These are phyloP conservation scores for Botrytis elliptica DNA, from an alignment of 2,329 filamentous ascomycete genomes.

Conservation along the genomic window DNA sequence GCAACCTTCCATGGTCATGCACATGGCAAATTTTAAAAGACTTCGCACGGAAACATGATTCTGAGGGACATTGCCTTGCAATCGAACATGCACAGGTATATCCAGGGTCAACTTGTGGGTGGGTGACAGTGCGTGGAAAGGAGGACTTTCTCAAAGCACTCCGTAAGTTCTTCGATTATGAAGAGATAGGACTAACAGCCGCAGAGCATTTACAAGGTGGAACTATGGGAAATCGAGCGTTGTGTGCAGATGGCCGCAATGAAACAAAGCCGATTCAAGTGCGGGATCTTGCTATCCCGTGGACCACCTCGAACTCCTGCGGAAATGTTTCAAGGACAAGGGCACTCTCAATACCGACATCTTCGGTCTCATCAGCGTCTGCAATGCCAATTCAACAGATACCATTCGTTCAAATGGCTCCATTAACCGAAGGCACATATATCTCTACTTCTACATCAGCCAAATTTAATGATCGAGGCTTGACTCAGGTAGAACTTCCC, in stretches of 20 bases:
- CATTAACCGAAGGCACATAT: background rate
- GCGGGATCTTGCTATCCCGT: constrained; percentile 14
- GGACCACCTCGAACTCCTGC: background rate
- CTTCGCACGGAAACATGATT: constrained; percentile 27
- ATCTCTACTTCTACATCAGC: background rate
- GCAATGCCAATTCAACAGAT: background rate
- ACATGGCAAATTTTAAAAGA: constrained; percentile 36
- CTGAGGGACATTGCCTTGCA: constrained; percentile 26
- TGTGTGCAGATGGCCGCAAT: constrained; percentile 34
- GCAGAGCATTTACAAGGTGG: constrained; percentile 31
- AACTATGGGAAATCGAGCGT: constrained; percentile 24
- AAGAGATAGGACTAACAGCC: background rate
- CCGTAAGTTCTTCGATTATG: constrained; percentile 24
- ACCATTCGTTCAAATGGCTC: background rate
- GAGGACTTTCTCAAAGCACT: constrained; percentile 29
- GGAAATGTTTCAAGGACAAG: background rate
- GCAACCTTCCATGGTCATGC: constrained; percentile 27
- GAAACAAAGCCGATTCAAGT: constrained; percentile 27
- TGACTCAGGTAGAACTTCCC: background rate
- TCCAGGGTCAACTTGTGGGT: constrained; percentile 27
- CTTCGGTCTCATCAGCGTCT: background rate
- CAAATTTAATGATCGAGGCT: background rate
- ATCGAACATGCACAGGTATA: constrained; percentile 33
- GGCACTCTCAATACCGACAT: background rate
- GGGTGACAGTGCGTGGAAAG: constrained; percentile 31